Base-by-base conservation (phyloP, 73 alveolate species). In the Symbiodinium natans region DNA sequence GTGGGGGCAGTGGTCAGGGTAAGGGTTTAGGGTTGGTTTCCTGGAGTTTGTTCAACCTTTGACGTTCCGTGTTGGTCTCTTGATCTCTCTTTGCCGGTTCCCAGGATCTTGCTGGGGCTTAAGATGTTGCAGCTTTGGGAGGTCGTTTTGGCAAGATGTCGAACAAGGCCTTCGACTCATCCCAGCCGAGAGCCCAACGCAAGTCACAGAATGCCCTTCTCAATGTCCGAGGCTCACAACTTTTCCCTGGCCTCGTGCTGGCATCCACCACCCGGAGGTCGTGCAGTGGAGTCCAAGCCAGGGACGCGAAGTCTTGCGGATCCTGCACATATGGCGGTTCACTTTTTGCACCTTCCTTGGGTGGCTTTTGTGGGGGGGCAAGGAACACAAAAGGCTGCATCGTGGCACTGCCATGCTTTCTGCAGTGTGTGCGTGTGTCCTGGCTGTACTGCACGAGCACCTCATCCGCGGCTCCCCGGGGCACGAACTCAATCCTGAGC, bases 371-470 rank as follows among this genome's bases (percentile, higher is more conserved):
- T 43, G 56, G 11, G 56, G 56, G 56, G 56, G 5, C 11, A 8
- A 43, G 56, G 56, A 11, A 11, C 56, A 21, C 23, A 52, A 15
- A 52, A 52, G 13, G 71, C n/a, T n/a, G n/a, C n/a, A 9, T 52
- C 31, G n/a, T 6, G 71, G 31, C 31, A 7, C 1, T 23, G 31
- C 71, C 31, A 29, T 15, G 71, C 15, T 52, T 23, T 29, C 71
- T 21, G 17, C 6, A 15, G n/a, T 52, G 71, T 29, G 23, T 5
- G 9, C 23, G 27, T 23, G 23, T 23, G 80, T 63, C 80, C 80
- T 63, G 80, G 80, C 80, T 63, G 19, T 63, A 63, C 27, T 63
- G 80, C 80, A 63, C 80, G 19, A 63, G 80, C 80, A 63, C 80
- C 40, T 63, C 80, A 9, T 63, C 40, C 33, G 80, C 29, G 38